Evolutionary conservation across 768 basidiomycete species (phyloP), one percentile per base, ranked within the genome.

Genomic region (Rhodosporidiobolus odoratus): DNA sequence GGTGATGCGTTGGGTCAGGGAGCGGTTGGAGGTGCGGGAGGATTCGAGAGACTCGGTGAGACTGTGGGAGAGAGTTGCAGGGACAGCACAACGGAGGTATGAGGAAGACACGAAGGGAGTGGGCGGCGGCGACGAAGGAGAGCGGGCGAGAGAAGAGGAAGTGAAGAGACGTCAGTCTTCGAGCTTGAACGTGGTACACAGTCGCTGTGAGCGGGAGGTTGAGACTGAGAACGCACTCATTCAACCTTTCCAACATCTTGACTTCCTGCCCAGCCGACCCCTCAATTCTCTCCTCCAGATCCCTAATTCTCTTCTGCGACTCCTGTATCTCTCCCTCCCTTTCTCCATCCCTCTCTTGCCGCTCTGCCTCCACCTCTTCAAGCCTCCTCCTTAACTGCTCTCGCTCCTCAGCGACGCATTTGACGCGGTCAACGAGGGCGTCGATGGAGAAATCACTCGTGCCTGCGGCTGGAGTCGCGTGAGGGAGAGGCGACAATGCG

Each of bases 301-400:
- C 85, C 76, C 84, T 84, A 6, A 94, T 88, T 77, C 71, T 78
- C 80, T 87, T 88, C 82, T 95, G 90, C 50, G 96, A 80, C 34
- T 88, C 90, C 27, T 77, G 79, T 68, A 86, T 87, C 48, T 88
- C 89, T 89, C 84, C 34, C 87, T 85, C 75, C 94, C 91, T 79
- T 96, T 95, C 41, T 84, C 83, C 62, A 96, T 83, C 66, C 96
- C 83, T 4, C 89, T 87, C 75, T 89, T 87, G 50, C 96, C 88
- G 16, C 92, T 84, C 30, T 62, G 48, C 88, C 75, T 89, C 9
- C 48, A 23, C 15, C 48, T 50, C 48, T 23, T 50, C 48, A n/a
- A 50, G 48, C 48, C 21, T 50, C 7, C 15, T 23, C 12, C 48
- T 17, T n/a, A 23, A 17, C 48, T 23, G 9, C 48, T 50, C 48